phyloP scores from a whole-genome alignment of 164 flowering plant genomes.

The Piper betle region DNA sequence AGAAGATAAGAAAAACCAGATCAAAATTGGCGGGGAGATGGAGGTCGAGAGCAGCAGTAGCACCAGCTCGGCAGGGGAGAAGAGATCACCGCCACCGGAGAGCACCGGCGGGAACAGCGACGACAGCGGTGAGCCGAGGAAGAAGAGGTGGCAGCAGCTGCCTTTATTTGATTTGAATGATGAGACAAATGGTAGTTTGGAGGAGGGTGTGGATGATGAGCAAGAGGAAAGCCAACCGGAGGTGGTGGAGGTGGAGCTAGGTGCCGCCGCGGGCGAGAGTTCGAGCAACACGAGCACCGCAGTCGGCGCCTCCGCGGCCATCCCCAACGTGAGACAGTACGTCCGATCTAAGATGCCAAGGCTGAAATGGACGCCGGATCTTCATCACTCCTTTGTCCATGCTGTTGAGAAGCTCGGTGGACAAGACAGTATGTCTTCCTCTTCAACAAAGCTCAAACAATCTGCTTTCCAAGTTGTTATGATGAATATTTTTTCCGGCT shows the following conservation, averaged over 20 bases:
- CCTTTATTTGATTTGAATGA: conserved; percentile 29
- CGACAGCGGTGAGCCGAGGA: neutral
- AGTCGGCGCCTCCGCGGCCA: conserved; percentile 15
- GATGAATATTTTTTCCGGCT: no score
- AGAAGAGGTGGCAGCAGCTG: neutral
- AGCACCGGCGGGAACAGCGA: neutral
- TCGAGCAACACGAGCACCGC: conserved; percentile 5
- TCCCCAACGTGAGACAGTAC: conserved; percentile 29
- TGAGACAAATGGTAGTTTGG: conserved; percentile 8
- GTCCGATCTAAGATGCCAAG: conserved; percentile 39
- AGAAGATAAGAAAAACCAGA: neutral
- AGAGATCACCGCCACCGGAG: no score
- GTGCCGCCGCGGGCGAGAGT: conserved; percentile 6
- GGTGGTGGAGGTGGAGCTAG: conserved; percentile 2
- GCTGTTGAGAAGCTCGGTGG: conserved; percentile 65
- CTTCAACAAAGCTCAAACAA: no score
- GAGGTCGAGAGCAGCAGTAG: neutral
- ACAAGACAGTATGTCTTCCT: conserved; percentile 44
- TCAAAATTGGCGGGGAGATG: neutral
- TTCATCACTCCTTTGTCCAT: conserved; percentile 50
- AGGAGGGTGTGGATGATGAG: neutral
- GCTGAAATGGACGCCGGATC: conserved; percentile 65
- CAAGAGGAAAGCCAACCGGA: conserved; percentile 5
- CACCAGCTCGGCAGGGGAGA: no score
- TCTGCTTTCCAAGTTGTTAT: no score